These are phyloP conservation scores for Arthroderma uncinatum DNA, from an alignment of 2,329 filamentous ascomycete genomes.

Conservation along the genomic window DNA sequence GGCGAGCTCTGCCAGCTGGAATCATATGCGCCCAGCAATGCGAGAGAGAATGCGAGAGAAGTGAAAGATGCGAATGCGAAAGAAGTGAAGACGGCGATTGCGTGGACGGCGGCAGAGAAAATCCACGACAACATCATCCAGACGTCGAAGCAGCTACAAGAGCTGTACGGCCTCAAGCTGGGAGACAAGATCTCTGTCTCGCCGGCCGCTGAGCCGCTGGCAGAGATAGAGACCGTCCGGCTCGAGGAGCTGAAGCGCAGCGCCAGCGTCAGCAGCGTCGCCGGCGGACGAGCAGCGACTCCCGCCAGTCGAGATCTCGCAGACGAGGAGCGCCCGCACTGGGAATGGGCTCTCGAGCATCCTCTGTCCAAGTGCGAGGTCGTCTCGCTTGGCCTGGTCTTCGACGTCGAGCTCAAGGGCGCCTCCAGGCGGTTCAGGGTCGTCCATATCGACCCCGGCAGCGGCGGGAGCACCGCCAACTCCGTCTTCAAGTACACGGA, in stretches of 20 bases:
- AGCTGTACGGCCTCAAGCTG: constrained; percentile 60
- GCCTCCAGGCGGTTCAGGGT: constrained; percentile 52
- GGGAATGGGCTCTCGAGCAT: constrained; percentile 40
- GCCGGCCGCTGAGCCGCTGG: constrained; percentile 40
- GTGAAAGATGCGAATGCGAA: constrained; percentile 25
- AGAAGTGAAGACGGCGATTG: constrained; percentile 46
- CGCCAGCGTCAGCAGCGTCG: background rate
- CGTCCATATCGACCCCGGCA: constrained; percentile 44
- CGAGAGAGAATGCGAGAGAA: background rate
- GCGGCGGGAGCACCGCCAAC: constrained; percentile 30
- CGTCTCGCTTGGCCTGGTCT: constrained; percentile 56
- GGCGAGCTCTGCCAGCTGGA: constrained; percentile 44
- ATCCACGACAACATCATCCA: constrained; percentile 58
- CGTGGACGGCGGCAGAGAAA: constrained; percentile 51
- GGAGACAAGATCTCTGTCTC: constrained; percentile 57
- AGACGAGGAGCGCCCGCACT: constrained; percentile 32
- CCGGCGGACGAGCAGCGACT: background rate
- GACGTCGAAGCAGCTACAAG: constrained; percentile 62
- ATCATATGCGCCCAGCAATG: constrained; percentile 6
- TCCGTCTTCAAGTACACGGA: constrained; percentile 30
- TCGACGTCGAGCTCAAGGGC: constrained; percentile 51
- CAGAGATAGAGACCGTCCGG: constrained; percentile 47
- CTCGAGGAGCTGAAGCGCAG: constrained; percentile 44
- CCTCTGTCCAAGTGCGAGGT: constrained; percentile 48
- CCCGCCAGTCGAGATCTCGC: constrained; percentile 20